Evolutionary conservation across 2,329 filamentous ascomycete species (phyloP).

Genomic region (Sphaerulina vaccinii): DNA sequence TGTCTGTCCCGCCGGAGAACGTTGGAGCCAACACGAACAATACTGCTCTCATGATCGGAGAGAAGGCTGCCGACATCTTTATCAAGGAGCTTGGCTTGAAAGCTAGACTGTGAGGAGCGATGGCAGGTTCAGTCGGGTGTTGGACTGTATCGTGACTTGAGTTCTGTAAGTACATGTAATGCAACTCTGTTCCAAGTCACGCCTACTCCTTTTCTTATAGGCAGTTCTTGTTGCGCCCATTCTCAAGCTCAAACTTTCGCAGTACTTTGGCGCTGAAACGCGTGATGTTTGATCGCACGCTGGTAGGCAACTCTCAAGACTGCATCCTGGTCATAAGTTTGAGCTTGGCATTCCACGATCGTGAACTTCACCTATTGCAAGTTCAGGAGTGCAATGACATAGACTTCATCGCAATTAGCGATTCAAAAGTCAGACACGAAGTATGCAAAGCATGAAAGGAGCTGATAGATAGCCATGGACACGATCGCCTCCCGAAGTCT

Average conservation of each 20-base stretch:
- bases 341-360: neutral
- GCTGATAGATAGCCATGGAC: too few relatives aligned
- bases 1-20: constrained; percentile 42
- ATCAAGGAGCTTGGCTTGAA: constrained; percentile 39
- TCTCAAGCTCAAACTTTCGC: neutral
- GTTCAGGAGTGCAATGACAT: neutral
- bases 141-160: neutral
- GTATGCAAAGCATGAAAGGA: too few relatives aligned
- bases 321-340: neutral
- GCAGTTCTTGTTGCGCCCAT: neutral
- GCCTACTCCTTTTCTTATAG: too few relatives aligned
- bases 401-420: neutral
- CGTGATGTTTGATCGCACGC: neutral
- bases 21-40: constrained; percentile 50
- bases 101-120: constrained; percentile 10
- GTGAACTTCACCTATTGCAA: neutral
- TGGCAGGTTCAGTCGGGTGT: neutral
- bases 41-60: constrained; percentile 44
- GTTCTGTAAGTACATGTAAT: neutral
- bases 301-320: neutral
- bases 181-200: neutral
- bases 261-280: neutral
- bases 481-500: too few relatives aligned
- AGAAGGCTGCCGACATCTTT: constrained; percentile 45
- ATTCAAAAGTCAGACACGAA: neutral